Conservation (phyloP, 2,329 filamentous ascomycete species). For the Pleomassaria siparia region DNA sequence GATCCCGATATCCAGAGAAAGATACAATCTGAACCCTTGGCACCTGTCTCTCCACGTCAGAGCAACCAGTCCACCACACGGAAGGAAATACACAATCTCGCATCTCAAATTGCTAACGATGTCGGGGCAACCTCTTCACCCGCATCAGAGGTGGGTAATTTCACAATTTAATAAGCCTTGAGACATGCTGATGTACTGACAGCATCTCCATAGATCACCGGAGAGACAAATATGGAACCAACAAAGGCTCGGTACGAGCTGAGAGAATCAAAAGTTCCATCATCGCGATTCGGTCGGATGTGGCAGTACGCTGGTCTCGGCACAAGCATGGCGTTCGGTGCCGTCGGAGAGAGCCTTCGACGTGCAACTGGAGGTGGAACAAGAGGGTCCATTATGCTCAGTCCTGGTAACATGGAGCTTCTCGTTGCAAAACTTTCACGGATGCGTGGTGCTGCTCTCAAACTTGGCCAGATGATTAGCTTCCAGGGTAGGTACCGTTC, state of each 20-base stretch:
- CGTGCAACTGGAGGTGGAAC: slow-evolving; percentile 71
- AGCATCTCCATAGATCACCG: slow-evolving; percentile 39
- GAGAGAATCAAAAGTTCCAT: slow-evolving; percentile 85
- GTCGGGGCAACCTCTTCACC: slow-evolving; percentile 32
- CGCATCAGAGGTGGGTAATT: slow-evolving; percentile 27
- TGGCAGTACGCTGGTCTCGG: slow-evolving; percentile 96
- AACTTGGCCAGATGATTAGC: slow-evolving; percentile 96
- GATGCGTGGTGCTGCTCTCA: slow-evolving; percentile 96
- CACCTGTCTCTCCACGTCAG: not conserved
- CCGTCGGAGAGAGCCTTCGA: slow-evolving; percentile 80
- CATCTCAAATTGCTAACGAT: slow-evolving; percentile 51
- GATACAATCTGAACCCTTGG: slow-evolving; percentile 14
- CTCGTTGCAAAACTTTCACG: slow-evolving; percentile 89
- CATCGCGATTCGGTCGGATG: slow-evolving; percentile 79
- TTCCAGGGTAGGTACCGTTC: slow-evolving; percentile 65
- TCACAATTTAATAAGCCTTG: not conserved
- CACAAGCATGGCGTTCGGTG: slow-evolving; percentile 92
- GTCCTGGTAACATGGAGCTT: slow-evolving; percentile 86
- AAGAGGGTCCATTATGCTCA: slow-evolving; percentile 80
- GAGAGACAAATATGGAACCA: slow-evolving; percentile 26
- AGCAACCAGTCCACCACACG: slow-evolving; percentile 15
- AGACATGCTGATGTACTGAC: slow-evolving; percentile 51
- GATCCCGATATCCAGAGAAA: slow-evolving; percentile 31
- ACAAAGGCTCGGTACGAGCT: slow-evolving; percentile 63
- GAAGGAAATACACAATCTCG: slow-evolving; percentile 49